Base-by-base conservation (phyloP, 257 asterid species). In the Capsicum baccatum region DNA sequence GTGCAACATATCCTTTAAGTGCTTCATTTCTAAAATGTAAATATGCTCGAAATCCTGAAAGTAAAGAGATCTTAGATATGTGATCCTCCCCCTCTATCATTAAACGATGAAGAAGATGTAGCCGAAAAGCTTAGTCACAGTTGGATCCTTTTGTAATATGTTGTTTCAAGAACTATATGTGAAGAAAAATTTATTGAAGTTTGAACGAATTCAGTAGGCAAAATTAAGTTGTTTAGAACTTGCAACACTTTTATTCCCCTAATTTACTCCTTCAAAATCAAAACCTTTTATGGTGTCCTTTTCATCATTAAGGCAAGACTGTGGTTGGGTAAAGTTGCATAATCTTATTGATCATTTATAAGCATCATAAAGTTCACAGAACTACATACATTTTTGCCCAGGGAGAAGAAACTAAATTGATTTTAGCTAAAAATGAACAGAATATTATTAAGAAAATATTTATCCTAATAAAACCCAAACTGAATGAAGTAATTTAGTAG, bases 41-140 rank as follows among this genome's bases (percentile, higher is more conserved):
- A 67, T 69, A 69, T 69, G 26, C 78, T 69, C 78, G 39, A 69
- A 69, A 69, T 39, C 21, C 21, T 16, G 14, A 42, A 69, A 16
- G 79, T 39, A 8, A 16, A 69, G 79, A 16, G 48, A 9, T 26
- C 33, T 26, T 26, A 26, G 33, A 26, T 26, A 26, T 68, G n/a
- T 57, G 21, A 58, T n/a, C 42, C 42, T 39, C 5, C 5, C 42
- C 42, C 42, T 2, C 42, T 39, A 39, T 39, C 64, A 58, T 17
- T 58, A 58, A 16, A 17, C 7, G 17, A 58, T 69, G 9, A 35
- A 16, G 9, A 69, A 69, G 11, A 42, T 42, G 33, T 16, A 69
- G 79, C 8, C 3, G 42, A 42, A 69, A 69, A 17, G 26, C 6
- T 58, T 26, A 58, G 64, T 58, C 1, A 4, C 64, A 58, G 64